Percentiles rank a stretch among this genome's conserved stretches.
Evolutionary conservation across 352 stramenopile species (phyloP).

Genomic region (Elongisporangium undulatum): DNA sequence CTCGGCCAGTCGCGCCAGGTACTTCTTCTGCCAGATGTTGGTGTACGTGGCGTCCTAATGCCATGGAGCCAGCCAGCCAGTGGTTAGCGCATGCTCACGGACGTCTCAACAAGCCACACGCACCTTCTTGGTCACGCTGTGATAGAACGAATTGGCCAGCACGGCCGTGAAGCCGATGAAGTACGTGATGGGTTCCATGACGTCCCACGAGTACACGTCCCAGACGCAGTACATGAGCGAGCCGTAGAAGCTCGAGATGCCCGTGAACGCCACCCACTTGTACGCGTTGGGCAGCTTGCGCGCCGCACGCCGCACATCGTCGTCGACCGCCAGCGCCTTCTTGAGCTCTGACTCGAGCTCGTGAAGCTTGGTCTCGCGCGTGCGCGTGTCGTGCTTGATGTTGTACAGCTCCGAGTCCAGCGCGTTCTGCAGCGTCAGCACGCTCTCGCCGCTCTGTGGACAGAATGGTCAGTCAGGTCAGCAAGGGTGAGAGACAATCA

Average conservation of each 20-base stretch:
- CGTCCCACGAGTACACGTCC: conserved; percentile 87
- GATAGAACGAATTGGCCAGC: conserved; percentile 78
- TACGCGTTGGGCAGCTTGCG: conserved; percentile 56
- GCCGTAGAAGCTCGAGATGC: conserved; percentile 65
- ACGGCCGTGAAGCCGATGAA: conserved; percentile 88
- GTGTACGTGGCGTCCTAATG: conserved; percentile 69
- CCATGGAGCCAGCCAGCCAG: conserved; percentile 1
- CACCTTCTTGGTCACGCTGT: conserved; percentile 70
- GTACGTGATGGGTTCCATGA: conserved; percentile 90
- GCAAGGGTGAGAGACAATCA: neutral
- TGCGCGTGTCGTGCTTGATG: conserved; percentile 57
- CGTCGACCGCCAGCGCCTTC: conserved; percentile 42
- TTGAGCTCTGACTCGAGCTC: conserved; percentile 41
- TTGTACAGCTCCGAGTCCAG: conserved; percentile 75
- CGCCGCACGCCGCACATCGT: conserved; percentile 36
- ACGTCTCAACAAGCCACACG: neutral
- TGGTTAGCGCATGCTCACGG: too few species aligned
- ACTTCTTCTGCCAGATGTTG: conserved; percentile 83
- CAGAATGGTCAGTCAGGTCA: neutral
- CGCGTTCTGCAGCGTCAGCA: conserved; percentile 61
- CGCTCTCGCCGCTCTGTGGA: conserved; percentile 63
- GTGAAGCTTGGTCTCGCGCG: conserved; percentile 43
- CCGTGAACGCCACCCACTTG: conserved; percentile 64
- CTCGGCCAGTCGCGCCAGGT: conserved; percentile 28
- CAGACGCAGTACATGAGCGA: conserved; percentile 78